Evolutionary conservation across 1,139 yeast genomes (phyloP).

Genomic region (Pichia kudriavzevii): DNA sequence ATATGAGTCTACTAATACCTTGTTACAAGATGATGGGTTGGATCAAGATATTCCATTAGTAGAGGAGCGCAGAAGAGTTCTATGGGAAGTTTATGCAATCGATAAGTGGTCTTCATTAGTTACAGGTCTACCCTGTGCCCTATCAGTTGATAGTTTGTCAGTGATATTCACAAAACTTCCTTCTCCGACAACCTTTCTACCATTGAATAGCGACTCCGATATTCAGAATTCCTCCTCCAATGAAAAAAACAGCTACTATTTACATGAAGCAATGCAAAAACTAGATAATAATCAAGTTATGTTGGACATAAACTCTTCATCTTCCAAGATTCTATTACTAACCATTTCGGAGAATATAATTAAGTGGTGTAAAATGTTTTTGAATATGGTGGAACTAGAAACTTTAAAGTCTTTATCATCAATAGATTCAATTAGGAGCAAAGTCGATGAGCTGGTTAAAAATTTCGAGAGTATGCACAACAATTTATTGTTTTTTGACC

Average conservation of each 20-base stretch:
- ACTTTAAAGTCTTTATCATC: constrained; percentile 18
- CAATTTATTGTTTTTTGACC: constrained; percentile 23
- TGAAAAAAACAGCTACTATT: constrained; percentile 15
- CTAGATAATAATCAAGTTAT: constrained; percentile 23
- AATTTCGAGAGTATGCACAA: constrained; percentile 23
- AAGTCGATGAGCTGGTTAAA: constrained; percentile 22
- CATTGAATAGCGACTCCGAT: constrained; percentile 9
- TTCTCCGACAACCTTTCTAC: constrained; percentile 24
- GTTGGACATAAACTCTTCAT: constrained; percentile 21
- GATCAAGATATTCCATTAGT: constrained; percentile 21
- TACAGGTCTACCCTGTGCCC: constrained; percentile 26
- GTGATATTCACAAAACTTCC: constrained; percentile 26
- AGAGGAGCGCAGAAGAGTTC: constrained; percentile 24
- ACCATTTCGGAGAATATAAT: constrained; percentile 25
- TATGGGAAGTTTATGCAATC: constrained; percentile 25
- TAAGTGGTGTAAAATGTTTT: constrained; percentile 27
- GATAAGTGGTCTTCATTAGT: constrained; percentile 28
- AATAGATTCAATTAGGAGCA: constrained; percentile 16
- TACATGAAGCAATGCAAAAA: constrained; percentile 26
- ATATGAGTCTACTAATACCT: constrained; percentile 8
- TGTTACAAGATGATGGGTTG: constrained; percentile 19
- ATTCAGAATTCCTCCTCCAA: neutral
- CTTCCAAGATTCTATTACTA: constrained; percentile 22
- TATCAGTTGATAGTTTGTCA: constrained; percentile 22
- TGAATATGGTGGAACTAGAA: constrained; percentile 23